A percentile compares a stretch with the other conserved stretches of the same genome.
Conservation (phyloP, 2,329 filamentous ascomycete species). For the Fusarium sp. region DNA sequence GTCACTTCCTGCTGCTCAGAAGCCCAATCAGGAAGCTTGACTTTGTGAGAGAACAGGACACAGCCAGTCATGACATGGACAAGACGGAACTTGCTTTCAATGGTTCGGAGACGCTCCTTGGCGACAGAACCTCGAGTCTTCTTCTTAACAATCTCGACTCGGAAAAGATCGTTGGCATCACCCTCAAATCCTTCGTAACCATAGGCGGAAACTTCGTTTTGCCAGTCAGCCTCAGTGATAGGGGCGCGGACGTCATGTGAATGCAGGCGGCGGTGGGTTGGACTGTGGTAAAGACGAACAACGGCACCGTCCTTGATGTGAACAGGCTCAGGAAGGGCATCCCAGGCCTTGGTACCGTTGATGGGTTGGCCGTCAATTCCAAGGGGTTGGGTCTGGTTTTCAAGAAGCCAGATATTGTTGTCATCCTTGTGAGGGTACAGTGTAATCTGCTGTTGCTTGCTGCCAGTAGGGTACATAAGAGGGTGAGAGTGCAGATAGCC, state of each 20-base stretch:
- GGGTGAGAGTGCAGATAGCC: constrained; percentile 97
- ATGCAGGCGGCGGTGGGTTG: constrained; percentile 89
- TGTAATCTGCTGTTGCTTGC: constrained; percentile 98
- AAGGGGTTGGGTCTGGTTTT: constrained; percentile 95
- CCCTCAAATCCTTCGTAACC: constrained; percentile 97
- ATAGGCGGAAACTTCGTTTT: constrained; percentile 96
- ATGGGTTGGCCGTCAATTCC: constrained; percentile 79
- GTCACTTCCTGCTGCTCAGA: constrained; percentile 99
- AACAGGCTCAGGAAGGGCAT: constrained; percentile 71
- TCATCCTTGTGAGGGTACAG: constrained; percentile 99
- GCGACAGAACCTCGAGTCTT: constrained; percentile 82
- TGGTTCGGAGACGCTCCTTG: constrained; percentile 88
- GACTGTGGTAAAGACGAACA: constrained; percentile 83
- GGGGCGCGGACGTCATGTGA: constrained; percentile 94
- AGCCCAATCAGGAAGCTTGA: constrained; percentile 97
- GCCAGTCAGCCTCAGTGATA: constrained; percentile 89
- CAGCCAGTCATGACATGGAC: constrained; percentile 98
- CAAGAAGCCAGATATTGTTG: constrained; percentile 93
- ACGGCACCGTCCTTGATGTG: constrained; percentile 84
- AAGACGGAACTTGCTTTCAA: constrained; percentile 95
- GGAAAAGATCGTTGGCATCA: constrained; percentile 96
- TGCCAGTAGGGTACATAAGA: constrained; percentile 97
- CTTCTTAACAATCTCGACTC: constrained; percentile 92
- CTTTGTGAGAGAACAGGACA: constrained; percentile 96
- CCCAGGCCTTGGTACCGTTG: constrained; percentile 86